These are phyloP conservation scores for Fusarium buxicola DNA, from an alignment of 2,329 filamentous ascomycete species.

Conservation along the genomic window DNA sequence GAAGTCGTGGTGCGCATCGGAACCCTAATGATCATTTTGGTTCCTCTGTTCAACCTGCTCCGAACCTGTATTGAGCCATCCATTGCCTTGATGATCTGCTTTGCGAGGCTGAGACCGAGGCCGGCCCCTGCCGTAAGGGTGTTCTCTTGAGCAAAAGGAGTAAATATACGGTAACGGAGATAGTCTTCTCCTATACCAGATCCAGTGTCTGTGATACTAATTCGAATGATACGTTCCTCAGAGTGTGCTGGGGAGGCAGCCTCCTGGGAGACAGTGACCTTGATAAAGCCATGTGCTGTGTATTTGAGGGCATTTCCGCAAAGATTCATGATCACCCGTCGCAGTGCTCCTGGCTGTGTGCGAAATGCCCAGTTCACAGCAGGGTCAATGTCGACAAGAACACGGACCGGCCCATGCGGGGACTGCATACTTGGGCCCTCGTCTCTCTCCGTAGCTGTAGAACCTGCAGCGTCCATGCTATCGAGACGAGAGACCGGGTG, in stretches of 20 bases:
- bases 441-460: neutral
- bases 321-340: conserved; percentile 71
- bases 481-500: conserved; percentile 24
- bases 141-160: conserved; percentile 74
- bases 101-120: conserved; percentile 73
- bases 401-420: conserved; percentile 28
- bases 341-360: conserved; percentile 63
- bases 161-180: conserved; percentile 69
- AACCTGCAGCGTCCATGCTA: conserved; percentile 27
- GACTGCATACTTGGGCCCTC: neutral
- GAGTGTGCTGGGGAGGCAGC: neutral
- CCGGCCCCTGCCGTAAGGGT: conserved; percentile 69
- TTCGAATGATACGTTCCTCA: conserved; percentile 35
- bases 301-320: conserved; percentile 74
- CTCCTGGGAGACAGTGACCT: conserved; percentile 44
- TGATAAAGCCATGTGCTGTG: conserved; percentile 55
- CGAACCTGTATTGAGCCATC: conserved; percentile 68
- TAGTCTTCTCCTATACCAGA: conserved; percentile 74
- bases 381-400: conserved; percentile 55
- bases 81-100: conserved; percentile 68
- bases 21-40: conserved; percentile 50
- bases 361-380: conserved; percentile 64
- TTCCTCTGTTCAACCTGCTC: conserved; percentile 55
- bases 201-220: conserved; percentile 72
- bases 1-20: conserved; percentile 38